These are phyloP conservation scores for Claviceps quebecensis DNA, from an alignment of 2,329 filamentous ascomycete genomes.

Conservation along the genomic window DNA sequence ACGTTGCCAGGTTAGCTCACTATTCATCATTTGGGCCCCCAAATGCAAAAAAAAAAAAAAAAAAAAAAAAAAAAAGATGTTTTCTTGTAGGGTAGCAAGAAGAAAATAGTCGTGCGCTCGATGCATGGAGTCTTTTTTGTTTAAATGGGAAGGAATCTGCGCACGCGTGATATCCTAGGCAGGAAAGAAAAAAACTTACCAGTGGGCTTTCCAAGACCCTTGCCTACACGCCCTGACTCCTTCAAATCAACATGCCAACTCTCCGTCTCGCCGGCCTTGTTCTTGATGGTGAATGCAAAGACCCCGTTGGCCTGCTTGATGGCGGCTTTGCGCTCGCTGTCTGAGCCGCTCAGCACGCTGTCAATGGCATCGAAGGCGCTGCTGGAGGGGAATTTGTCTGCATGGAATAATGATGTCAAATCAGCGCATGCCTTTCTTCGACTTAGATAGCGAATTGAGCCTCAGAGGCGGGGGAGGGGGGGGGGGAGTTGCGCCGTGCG, in stretches of 20 bases:
- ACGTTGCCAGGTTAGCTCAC: background rate
- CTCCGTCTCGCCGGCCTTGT: slow-evolving; percentile 61
- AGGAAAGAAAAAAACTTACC: slow-evolving; percentile 38
- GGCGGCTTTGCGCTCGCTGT: slow-evolving; percentile 68
- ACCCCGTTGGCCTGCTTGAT: slow-evolving; percentile 79
- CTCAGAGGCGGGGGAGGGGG: no score
- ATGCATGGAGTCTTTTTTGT: background rate
- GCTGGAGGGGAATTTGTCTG: slow-evolving; percentile 79
- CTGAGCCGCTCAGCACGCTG: slow-evolving; percentile 50
- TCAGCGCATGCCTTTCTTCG: background rate
- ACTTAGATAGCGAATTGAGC: no score
- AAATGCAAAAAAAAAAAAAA: no score
- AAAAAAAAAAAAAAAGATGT: no score
- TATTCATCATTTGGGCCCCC: no score
- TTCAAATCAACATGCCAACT: slow-evolving; percentile 96
- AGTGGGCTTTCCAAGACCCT: slow-evolving; percentile 68
- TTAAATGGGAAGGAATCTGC: no score
- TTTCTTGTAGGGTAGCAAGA: no score
- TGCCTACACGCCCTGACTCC: slow-evolving; percentile 68
- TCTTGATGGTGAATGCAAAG: slow-evolving; percentile 89
- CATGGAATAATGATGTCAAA: background rate
- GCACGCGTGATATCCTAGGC: background rate
- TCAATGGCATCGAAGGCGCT: slow-evolving; percentile 84
- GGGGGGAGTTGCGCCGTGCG: no score
- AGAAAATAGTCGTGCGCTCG: no score